These are phyloP conservation scores for Biscogniauxia mediterranea DNA, from an alignment of 2,329 filamentous ascomycete genomes.

Conservation along the genomic window DNA sequence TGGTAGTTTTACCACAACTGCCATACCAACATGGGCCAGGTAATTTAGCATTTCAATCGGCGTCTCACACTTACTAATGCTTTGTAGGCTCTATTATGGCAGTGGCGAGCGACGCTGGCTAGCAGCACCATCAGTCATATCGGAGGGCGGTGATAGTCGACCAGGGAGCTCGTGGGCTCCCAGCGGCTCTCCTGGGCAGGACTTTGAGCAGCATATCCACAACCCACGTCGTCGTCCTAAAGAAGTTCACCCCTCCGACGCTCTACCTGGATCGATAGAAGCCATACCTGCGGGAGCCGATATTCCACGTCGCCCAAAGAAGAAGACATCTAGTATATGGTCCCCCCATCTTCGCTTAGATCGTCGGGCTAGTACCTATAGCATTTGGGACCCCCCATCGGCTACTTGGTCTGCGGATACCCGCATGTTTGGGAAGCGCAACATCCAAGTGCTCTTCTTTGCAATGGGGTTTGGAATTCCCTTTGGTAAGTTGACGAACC, in stretches of 20 bases:
- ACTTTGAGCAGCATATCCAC: slow-evolving; percentile 39
- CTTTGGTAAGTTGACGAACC: slow-evolving; percentile 51
- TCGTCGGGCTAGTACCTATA: slow-evolving; percentile 55
- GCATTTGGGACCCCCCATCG: slow-evolving; percentile 72
- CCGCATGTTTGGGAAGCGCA: slow-evolving; percentile 62
- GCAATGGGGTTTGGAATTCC: slow-evolving; percentile 76
- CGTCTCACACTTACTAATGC: slow-evolving; percentile 3
- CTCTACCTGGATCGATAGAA: slow-evolving; percentile 43
- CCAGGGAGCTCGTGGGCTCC: slow-evolving; percentile 42
- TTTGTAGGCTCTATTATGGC: slow-evolving; percentile 64
- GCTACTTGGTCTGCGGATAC: slow-evolving; percentile 63
- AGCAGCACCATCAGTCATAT: slow-evolving; percentile 46
- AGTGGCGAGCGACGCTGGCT: slow-evolving; percentile 60
- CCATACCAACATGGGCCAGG: slow-evolving; percentile 56
- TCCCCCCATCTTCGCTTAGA: slow-evolving; percentile 71
- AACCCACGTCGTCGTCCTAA: slow-evolving; percentile 33
- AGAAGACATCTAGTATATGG: slow-evolving; percentile 63
- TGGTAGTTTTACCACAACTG: slow-evolving; percentile 43
- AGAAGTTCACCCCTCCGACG: slow-evolving; percentile 30
- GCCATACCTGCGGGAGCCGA: slow-evolving; percentile 34
- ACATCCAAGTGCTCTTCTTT: slow-evolving; percentile 74
- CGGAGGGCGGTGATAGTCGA: slow-evolving; percentile 48
- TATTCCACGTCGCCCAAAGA: slow-evolving; percentile 36
- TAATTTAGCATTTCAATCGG: slow-evolving; percentile 27
- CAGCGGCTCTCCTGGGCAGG: slow-evolving; percentile 49